These are phyloP conservation scores for Butyriboletus loyo DNA, from an alignment of 768 basidiomycete species.

Conservation along the genomic window DNA sequence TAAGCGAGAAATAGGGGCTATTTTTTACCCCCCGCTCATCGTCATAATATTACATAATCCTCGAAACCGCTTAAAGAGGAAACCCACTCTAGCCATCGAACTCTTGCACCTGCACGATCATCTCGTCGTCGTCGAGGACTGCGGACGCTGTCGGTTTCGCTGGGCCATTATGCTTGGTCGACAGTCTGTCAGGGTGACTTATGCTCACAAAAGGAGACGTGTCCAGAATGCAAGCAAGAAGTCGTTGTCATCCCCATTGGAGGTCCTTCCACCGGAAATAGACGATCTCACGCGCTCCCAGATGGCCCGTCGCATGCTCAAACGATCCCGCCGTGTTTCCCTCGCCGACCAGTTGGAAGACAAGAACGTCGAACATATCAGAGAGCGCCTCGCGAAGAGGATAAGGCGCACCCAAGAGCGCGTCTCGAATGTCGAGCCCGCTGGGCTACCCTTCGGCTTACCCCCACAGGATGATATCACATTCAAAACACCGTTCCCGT, in stretches of 20 bases:
- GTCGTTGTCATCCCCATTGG: conserved; percentile 27
- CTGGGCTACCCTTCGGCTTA: not conserved
- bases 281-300: conserved; percentile 38
- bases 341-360: conserved; percentile 22
- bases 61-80: not conserved
- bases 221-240: conserved; percentile 3
- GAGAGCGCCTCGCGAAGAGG: conserved; percentile 34
- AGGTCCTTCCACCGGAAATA: conserved; percentile 22
- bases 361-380: conserved; percentile 14
- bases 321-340: conserved; percentile 41
- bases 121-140: not conserved
- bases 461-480: conserved; percentile 16
- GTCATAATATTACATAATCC: conserved; percentile 6
- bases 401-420: conserved; percentile 25
- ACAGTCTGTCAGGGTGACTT: conserved; percentile 26
- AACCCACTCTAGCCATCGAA: not conserved
- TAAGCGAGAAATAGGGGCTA: conserved; percentile 10
- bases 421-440: conserved; percentile 1
- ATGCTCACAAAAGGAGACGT: conserved; percentile 34
- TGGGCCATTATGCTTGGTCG: conserved; percentile 9
- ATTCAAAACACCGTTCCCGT: conserved; percentile 29
- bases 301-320: conserved; percentile 46
- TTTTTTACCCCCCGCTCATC: not conserved
- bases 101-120: not conserved
- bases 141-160: not conserved